Base-by-base conservation (phyloP, 176 grass and related monocot genomes). In the Elaeis guineensis region DNA sequence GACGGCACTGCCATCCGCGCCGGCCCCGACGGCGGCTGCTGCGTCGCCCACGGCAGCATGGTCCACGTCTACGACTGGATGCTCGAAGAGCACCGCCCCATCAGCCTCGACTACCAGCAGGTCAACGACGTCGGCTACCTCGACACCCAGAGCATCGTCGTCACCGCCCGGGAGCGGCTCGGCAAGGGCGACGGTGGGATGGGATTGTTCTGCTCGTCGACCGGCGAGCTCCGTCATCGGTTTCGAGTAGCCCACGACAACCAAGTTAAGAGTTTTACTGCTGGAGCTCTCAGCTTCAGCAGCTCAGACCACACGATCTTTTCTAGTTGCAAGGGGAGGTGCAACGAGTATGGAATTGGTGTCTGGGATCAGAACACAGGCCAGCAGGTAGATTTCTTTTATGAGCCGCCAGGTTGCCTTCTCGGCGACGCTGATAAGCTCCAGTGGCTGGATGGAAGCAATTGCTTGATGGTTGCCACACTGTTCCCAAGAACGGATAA, bases 1-100 rank as follows among this genome's bases (percentile, higher is more conserved):
- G 92, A 97, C 64, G 92, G 92, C 19, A 91, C 92, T 9, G 87
- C 92, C 54, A 70, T 97, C 71, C 87, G 92, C 17, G 92, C 83
- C 0, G 58, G 83, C 6, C 92, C 87, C 29, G 92, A 97, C 69
- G 92, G 87, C 17, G 92, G 92, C 0, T 97, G 87, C 69, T 91
- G 87, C 79, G 92, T 97, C 26, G 92, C 92, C 63, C 92, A 97
- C 67, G 87, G 92, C 19, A 80, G 83, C 64, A 78, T 83, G 23
- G 87, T 91, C 52, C 92, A 78, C 79, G 81, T 89, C 4, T 97
- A 97, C 76, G 86, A 97, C 69, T 97, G 87, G 92, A 88, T 91
- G 87, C 83, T 97, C 25, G 84, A 97, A 61, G 84, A 87, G 68
- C 87, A 80, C 54, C 75, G 65, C 5, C 81, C 87, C 1, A 78